Evolutionary conservation across 192 early-diverging fungal species (phyloP), one percentile per base, ranked within the genome.

Genomic region (Linnemannia hyalina): DNA sequence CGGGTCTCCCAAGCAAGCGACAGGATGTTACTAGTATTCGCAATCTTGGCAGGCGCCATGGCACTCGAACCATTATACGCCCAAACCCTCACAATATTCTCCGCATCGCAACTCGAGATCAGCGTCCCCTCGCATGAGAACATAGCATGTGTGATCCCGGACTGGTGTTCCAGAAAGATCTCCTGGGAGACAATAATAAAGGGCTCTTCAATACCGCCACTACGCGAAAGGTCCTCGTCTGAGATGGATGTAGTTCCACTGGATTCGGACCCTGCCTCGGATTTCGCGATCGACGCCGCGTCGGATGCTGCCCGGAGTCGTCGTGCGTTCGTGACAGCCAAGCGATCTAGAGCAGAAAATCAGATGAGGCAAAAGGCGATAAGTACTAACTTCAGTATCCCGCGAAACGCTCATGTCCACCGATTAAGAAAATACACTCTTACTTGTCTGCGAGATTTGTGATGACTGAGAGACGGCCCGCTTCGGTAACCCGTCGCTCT

Each of bases 81-180:
- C 84, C 84, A 86, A 22, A 86, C 74, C 89, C 90, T 80, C 41
- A 93, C 88, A 80, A 92, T 90, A 68, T 91, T 92, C 70, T 94
- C 93, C 52, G 90, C 88, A 83, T 94, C 93, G 77, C 92, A 93
- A 65, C 93, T 94, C 26, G 91, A 90, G 54, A 94, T 94, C 46
- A 92, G 75, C 29, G 85, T 89, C 0, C 93, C 93, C 60, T 91
- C 88, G 36, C 77, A 88, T 7, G 93, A 94, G 69, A 93, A 92
- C 49, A 88, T 89, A 29, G 92, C 92, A 74, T 90, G 89, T 0
- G 90, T 89, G 35, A 94, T 91, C 3, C 91, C 92, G 7, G 92
- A 92, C 6, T 90, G 88, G 80, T 94, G 92, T 71, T 93, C 92
- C 68, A 90, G 86, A 74, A 89, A 94, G 47, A 91, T 89, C 70